These are phyloP conservation scores for Neobulgaria alba DNA, from an alignment of 2,329 filamentous ascomycete genomes.

Conservation along the genomic window DNA sequence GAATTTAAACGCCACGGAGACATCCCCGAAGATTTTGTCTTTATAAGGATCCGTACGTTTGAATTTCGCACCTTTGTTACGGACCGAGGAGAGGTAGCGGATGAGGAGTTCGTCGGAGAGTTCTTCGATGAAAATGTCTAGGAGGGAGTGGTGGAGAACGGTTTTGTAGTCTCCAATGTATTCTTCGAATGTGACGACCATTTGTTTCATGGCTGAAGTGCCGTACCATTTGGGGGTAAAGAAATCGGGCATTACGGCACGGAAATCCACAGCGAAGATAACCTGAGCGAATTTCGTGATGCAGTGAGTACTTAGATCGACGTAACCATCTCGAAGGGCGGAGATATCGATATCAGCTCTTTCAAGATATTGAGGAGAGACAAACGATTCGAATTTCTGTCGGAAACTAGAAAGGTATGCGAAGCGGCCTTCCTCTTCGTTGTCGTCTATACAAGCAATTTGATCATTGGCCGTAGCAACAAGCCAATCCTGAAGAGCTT, in stretches of 20 bases:
- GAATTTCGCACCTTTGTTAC: conserved; percentile 88
- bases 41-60: conserved; percentile 77
- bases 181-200: conserved; percentile 90
- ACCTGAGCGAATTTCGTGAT: conserved; percentile 78
- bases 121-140: conserved; percentile 89
- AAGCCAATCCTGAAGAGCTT: conserved; percentile 89
- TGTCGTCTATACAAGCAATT: conserved; percentile 95
- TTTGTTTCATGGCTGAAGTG: conserved; percentile 80
- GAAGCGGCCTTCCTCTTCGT: conserved; percentile 62
- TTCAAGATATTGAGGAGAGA: conserved; percentile 72
- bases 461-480: conserved; percentile 97
- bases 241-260: conserved; percentile 72
- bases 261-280: conserved; percentile 87
- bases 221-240: conserved; percentile 89
- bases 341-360: conserved; percentile 66
- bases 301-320: conserved; percentile 90
- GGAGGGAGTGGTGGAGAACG: conserved; percentile 76
- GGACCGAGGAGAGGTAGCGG: conserved; percentile 73
- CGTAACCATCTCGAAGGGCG: conserved; percentile 77
- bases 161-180: conserved; percentile 82
- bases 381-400: conserved; percentile 70
- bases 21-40: conserved; percentile 89
- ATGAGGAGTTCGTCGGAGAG: conserved; percentile 85
- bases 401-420: conserved; percentile 84
- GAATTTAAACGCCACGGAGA: conserved; percentile 83